phyloP scores from a whole-genome alignment of 306 rosid genomes.

The Acacia melanoxylon region DNA sequence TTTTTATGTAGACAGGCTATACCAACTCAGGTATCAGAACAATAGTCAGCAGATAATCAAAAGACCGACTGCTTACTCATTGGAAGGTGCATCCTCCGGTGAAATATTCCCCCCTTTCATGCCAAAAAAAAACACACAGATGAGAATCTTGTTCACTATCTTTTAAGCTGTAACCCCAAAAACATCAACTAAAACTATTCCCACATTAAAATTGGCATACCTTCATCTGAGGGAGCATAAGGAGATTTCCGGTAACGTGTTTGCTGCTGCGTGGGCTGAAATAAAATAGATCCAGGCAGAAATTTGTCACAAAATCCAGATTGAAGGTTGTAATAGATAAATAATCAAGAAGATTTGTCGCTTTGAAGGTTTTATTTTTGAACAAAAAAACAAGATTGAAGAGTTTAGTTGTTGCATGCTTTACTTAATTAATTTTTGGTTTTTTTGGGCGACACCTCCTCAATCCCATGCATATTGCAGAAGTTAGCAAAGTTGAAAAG shows the following conservation, averaged over 20 bases:
- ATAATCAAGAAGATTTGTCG: neutral
- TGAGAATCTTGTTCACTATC: neutral
- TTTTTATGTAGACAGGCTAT: conserved; percentile 41
- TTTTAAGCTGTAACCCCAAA: neutral
- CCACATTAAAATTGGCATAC: conserved; percentile 39
- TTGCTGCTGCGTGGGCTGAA: conserved; percentile 93
- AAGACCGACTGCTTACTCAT: conserved; percentile 51
- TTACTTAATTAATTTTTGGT: neutral
- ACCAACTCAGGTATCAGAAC: conserved; percentile 35
- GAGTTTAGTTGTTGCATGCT: neutral
- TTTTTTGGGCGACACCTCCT: neutral
- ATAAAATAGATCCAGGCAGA: conserved; percentile 4
- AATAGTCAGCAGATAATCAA: conserved; percentile 42
- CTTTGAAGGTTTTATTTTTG: neutral
- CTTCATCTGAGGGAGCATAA: conserved; percentile 87
- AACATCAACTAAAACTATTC: neutral
- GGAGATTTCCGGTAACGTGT: conserved; percentile 93
- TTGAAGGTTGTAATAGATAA: neutral
- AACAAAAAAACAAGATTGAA: neutral
- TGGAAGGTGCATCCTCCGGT: conserved; percentile 58
- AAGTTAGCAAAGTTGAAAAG: neutral
- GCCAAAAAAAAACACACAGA: neutral
- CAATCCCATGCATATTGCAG: neutral
- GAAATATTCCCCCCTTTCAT: conserved; percentile 65
- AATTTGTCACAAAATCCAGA: conserved; percentile 13